Conservation (phyloP, 2,329 filamentous ascomycete genomes). For the Xylariaceae sp. region DNA sequence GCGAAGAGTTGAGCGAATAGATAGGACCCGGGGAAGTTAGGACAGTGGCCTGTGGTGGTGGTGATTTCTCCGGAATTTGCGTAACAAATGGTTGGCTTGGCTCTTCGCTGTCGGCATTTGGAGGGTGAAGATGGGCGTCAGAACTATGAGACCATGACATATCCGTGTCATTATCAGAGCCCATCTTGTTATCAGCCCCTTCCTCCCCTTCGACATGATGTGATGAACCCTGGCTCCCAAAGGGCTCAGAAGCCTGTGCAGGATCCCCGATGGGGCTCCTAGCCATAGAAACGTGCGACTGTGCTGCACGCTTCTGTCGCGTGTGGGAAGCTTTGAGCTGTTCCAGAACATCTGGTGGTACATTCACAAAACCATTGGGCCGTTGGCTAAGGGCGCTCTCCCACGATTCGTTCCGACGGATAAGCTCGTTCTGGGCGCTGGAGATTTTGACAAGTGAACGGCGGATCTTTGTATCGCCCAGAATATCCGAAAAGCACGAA, state of each 20-base stretch:
- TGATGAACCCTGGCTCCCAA: conserved; percentile 3
- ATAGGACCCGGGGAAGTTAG: conserved; percentile 7
- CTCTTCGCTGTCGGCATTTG: conserved; percentile 3
- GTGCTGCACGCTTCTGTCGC: conserved; percentile 13
- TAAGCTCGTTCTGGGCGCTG: conserved; percentile 43
- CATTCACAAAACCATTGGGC: conserved; percentile 27
- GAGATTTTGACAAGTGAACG: conserved; percentile 42
- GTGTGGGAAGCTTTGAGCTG: conserved; percentile 24
- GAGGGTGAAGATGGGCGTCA: conserved; percentile 7
- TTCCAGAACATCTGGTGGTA: conserved; percentile 33
- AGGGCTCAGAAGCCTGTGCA: conserved; percentile 3
- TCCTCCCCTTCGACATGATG: not conserved
- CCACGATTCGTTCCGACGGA: conserved; percentile 42
- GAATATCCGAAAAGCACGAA: conserved; percentile 21
- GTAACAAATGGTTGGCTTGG: conserved; percentile 22
- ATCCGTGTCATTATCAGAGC: not conserved
- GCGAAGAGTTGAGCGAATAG: conserved; percentile 18
- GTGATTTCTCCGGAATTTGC: conserved; percentile 25
- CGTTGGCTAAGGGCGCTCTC: conserved; percentile 22
- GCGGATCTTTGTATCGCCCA: conserved; percentile 34
- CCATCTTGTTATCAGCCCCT: conserved; percentile 5
- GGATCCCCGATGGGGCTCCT: not conserved
- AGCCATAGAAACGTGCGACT: conserved; percentile 1
- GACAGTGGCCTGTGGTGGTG: conserved; percentile 22
- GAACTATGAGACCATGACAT: conserved; percentile 18